A percentile compares a stretch with the other conserved stretches of the same genome.
These are phyloP conservation scores for Fusarium cicatricum DNA, from an alignment of 2,329 filamentous ascomycete genomes.

Conservation along the genomic window DNA sequence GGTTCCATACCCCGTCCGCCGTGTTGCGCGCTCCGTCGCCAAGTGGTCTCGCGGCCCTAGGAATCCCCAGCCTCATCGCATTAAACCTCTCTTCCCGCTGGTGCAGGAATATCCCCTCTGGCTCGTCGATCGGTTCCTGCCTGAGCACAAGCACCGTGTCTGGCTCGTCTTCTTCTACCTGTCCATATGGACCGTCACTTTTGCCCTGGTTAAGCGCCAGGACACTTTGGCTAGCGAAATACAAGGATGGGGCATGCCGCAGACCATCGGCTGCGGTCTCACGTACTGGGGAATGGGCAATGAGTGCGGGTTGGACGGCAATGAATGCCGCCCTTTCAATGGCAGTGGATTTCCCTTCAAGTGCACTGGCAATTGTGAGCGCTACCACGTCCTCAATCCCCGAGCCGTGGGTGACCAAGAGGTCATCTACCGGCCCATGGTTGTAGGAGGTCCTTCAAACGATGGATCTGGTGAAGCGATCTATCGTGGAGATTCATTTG, in stretches of 20 bases:
- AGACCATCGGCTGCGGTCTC: conserved; percentile 70
- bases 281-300: conserved; percentile 78
- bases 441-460: conserved; percentile 70
- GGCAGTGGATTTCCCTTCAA: conserved; percentile 75
- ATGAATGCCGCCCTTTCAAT: conserved; percentile 77
- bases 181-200: conserved; percentile 73
- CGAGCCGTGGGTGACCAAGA: conserved; percentile 77
- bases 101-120: conserved; percentile 73
- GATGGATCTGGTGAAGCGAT: conserved; percentile 57
- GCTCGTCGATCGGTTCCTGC: conserved; percentile 69
- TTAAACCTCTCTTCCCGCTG: conserved; percentile 68
- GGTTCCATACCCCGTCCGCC: conserved; percentile 65
- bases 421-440: conserved; percentile 69
- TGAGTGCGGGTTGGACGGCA: conserved; percentile 76
- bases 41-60: conserved; percentile 65
- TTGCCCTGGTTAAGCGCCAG: conserved; percentile 72
- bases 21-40: conserved; percentile 51
- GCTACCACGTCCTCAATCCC: conserved; percentile 72
- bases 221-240: conserved; percentile 69
- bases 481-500: conserved; percentile 90
- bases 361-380: conserved; percentile 76
- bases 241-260: conserved; percentile 71
- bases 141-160: conserved; percentile 66
- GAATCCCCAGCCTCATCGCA: conserved; percentile 57
- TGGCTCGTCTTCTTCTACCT: conserved; percentile 67